Evolutionary conservation across 805 yeast genomes (phyloP), one percentile per base, ranked within the genome.

Genomic region (Schwanniomyces polymorphus): DNA sequence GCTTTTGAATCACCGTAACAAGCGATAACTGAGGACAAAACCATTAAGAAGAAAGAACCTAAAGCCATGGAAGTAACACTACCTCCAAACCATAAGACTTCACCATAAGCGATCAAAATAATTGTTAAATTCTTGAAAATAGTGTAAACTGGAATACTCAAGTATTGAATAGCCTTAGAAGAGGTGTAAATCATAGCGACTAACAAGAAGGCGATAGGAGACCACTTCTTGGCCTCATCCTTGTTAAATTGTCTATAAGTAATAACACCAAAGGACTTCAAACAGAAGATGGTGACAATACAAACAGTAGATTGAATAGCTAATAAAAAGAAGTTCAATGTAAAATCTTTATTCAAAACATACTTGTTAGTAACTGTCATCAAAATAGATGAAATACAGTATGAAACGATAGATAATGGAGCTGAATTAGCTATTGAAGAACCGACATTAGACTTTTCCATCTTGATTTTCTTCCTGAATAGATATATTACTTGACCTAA

Each of bases 281-380:
- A 78, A n/a, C 81, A 70, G 47, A 83, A 77, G 57, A 94, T 84
- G 34, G 88, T 84, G 41, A 74, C 64, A 51, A 87, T 78, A 76
- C 98, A 92, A 49, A 92, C 96, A 46, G 82, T 68, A 27, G 92
- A 81, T 76, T 94, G 99, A 37, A 91, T 84, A 37, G 96, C 95
- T 66, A 94, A 76, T 62, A 92, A 78, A 60, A 94, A 84, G 64
- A 91, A 91, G 77, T 91, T 91, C 80, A 94, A 81, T 65, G 85
- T 79, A 65, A 87, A 82, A 26, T 78, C 72, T 26, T 87, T 90
- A 21, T 88, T 80, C 49, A 94, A 86, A 49, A 94, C 98, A 64
- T 85, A 92, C 74, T 94, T 94, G 80, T 94, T 94, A 50, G 98
- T 91, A 52, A 91, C 91, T 27, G 99, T 94, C 99, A 94, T 94